Evolutionary conservation across 2,329 filamentous ascomycete genomes (phyloP), one percentile per base, ranked within the genome.

Genomic region (Ophiostoma fasciatum): DNA sequence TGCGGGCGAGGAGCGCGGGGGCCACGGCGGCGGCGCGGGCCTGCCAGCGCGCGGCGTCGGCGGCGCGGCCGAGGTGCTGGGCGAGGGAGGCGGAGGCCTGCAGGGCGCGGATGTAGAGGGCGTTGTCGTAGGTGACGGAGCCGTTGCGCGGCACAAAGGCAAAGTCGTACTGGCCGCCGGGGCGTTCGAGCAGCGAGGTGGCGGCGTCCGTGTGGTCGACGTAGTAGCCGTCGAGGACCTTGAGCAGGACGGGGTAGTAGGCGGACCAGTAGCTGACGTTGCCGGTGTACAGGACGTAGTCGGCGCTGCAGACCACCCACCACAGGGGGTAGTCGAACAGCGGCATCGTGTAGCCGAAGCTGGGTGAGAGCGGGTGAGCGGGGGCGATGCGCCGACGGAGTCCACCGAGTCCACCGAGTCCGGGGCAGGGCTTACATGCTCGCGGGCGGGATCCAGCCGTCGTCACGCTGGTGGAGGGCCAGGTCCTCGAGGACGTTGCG

Each of bases 371-470:
- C n/a, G n/a, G n/a, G n/a, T n/a, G n/a, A n/a, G n/a, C n/a, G n/a
- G n/a, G n/a, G n/a, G n/a, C n/a, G n/a, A n/a, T n/a, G n/a, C n/a
- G n/a, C n/a, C n/a, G n/a, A n/a, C n/a, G n/a, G n/a, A n/a, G n/a
- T n/a, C n/a, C n/a, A n/a, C n/a, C n/a, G n/a, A n/a, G n/a, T n/a
- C n/a, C n/a, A n/a, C n/a, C n/a, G n/a, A n/a, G n/a, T n/a, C n/a
- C n/a, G n/a, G n/a, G n/a, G n/a, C n/a, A n/a, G n/a, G n/a, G 22
- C 22, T 48, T 48, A 61, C 58, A 69, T 70, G 49, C 62, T 66
- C 7, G 66, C 61, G 0, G 66, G 66, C 6, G 66, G 66, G 31
- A 70, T 66, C 64, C 64, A 70, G 4, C 65, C 66, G 43, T 69
- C 65, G 3, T 37, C 49, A 15, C 63, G 49, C 46, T 70, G 66